Evolutionary conservation across 1,139 yeast genomes (phyloP).

Genomic region (Pichia sp.): DNA sequence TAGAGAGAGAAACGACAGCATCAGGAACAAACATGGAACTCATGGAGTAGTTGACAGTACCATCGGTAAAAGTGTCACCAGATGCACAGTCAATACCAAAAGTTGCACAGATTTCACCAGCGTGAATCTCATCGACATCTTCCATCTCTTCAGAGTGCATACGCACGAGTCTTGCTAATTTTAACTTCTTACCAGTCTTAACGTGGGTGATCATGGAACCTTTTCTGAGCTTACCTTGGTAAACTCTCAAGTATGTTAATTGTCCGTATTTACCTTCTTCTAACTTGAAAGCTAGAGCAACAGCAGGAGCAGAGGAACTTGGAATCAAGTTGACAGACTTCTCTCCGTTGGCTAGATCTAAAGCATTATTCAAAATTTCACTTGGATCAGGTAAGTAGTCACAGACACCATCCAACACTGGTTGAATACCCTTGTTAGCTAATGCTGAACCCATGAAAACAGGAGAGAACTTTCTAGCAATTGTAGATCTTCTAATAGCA

Average conservation of each 20-base stretch:
- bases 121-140: constrained; percentile 90
- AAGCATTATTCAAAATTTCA: constrained; percentile 83
- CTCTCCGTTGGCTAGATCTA: constrained; percentile 68
- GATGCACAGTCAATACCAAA: constrained; percentile 99
- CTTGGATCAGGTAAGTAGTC: constrained; percentile 95
- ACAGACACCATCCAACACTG: constrained; percentile 92
- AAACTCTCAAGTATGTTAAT: constrained; percentile 90
- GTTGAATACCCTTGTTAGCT: constrained; percentile 93
- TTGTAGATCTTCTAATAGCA: constrained; percentile 95
- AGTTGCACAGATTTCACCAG: constrained; percentile 99
- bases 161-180: constrained; percentile 91
- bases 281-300: constrained; percentile 93
- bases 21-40: constrained; percentile 98
- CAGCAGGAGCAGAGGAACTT: constrained; percentile 70
- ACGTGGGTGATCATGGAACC: constrained; percentile 86
- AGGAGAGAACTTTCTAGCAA: constrained; percentile 95
- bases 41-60: constrained; percentile 76
- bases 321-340: constrained; percentile 71
- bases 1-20: constrained; percentile 91
- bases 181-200: constrained; percentile 88
- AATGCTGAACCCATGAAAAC: constrained; percentile 98
- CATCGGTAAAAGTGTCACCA: constrained; percentile 94
- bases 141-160: constrained; percentile 99
- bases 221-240: constrained; percentile 90
- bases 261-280: constrained; percentile 99